phyloP scores from a whole-genome alignment of 2,329 filamentous ascomycete species.

The Immersiporthe knoxdaviesiana region DNA sequence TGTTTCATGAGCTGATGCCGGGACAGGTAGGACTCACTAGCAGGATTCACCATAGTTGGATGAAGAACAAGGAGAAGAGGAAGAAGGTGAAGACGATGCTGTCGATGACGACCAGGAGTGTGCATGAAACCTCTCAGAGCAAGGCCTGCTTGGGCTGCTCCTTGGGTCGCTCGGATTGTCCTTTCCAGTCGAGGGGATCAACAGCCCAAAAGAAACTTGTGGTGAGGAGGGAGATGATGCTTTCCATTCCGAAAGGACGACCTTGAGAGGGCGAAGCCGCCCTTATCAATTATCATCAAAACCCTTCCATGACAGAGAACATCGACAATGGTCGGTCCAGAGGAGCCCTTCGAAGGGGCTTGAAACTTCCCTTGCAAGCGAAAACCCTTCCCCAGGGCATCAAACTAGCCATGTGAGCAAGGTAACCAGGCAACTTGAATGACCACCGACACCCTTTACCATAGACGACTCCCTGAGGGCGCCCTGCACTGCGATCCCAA shows the following conservation, averaged over 20 bases:
- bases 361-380: background rate
- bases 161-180: background rate
- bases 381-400: background rate
- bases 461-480: background rate
- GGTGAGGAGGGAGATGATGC: background rate
- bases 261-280: background rate
- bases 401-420: background rate
- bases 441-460: background rate
- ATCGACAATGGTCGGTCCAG: background rate
- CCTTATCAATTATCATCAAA: background rate
- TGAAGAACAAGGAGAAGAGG: no score
- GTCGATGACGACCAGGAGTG: background rate
- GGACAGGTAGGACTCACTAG: background rate
- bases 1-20: background rate
- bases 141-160: background rate
- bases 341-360: background rate
- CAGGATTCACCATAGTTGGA: background rate
- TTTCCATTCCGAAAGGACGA: background rate
- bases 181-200: background rate
- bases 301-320: background rate
- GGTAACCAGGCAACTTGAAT: background rate
- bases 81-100: background rate
- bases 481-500: background rate
- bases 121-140: background rate
- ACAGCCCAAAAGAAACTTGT: background rate